A percentile compares a stretch with the other conserved stretches of the same genome.
phyloP scores from a whole-genome alignment of 2,329 filamentous ascomycete genomes.

The Thermoascus crustaceus region DNA sequence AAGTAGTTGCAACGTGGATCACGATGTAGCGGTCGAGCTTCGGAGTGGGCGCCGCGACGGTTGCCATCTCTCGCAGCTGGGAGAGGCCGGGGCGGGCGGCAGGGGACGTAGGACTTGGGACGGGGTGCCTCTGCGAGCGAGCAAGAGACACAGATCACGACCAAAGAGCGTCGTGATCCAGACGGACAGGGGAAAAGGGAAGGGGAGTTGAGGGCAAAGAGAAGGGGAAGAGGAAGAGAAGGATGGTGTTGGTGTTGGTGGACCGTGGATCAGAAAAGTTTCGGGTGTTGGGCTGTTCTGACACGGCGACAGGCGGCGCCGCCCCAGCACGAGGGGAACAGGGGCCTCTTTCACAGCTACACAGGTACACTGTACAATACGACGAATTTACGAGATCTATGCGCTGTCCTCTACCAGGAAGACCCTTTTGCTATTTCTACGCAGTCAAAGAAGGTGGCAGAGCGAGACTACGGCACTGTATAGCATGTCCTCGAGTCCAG shows the following conservation, averaged over 20 bases:
- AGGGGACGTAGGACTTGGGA: background rate
- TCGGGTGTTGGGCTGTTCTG: conserved; percentile 10
- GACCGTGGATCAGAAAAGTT: conserved; percentile 21
- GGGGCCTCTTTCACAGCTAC: background rate
- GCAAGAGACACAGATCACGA: conserved; percentile 7
- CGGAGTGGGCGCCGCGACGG: conserved; percentile 47
- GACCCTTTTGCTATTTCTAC: no score
- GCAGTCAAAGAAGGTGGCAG: no score
- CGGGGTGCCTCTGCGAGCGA: conserved; percentile 13
- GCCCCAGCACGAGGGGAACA: background rate
- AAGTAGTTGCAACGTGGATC: conserved; percentile 97
- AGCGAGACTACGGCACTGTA: no score
- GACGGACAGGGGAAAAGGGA: conserved; percentile 8
- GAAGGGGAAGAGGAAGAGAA: conserved; percentile 16
- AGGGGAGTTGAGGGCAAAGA: conserved; percentile 17
- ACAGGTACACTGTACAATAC: no score
- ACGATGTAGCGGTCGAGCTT: conserved; percentile 94
- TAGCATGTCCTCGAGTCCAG: no score
- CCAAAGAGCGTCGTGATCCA: conserved; percentile 1
- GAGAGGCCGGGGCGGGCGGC: conserved; percentile 14
- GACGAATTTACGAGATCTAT: no score
- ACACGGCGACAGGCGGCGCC: background rate
- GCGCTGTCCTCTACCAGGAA: no score
- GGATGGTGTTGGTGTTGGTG: conserved; percentile 16
- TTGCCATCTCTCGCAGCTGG: conserved; percentile 34